Percentiles rank a stretch among this genome's conserved stretches.
Conservation (phyloP, 768 basidiomycete genomes). For the Arthromyces matolae region DNA sequence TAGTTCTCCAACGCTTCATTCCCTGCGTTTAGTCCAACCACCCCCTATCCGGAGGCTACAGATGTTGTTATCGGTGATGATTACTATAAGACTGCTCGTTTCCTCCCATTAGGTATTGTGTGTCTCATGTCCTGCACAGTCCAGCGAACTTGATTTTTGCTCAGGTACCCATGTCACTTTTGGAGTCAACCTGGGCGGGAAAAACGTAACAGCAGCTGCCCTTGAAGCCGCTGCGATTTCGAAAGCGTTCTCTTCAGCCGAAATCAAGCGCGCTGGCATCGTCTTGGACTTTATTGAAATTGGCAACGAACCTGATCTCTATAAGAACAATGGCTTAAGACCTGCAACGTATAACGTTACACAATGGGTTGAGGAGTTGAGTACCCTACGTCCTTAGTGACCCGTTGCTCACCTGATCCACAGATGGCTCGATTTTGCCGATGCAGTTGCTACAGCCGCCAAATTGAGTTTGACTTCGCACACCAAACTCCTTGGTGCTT, state of each 20-base stretch:
- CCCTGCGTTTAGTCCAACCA: conserved; percentile 41
- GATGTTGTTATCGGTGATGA: conserved; percentile 52
- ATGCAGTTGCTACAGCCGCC: conserved; percentile 40
- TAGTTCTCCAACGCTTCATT: conserved; percentile 39
- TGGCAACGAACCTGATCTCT: conserved; percentile 62
- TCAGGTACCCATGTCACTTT: conserved; percentile 60
- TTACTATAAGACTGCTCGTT: conserved; percentile 38
- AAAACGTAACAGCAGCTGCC: conserved; percentile 47
- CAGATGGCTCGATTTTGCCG: conserved; percentile 54
- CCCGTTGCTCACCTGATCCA: background rate
- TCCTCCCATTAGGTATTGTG: conserved; percentile 14
- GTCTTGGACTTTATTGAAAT: conserved; percentile 56
- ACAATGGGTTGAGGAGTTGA: conserved; percentile 48
- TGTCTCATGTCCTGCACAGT: background rate
- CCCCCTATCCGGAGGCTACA: conserved; percentile 65
- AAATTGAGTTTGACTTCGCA: conserved; percentile 33
- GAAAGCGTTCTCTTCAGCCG: conserved; percentile 42
- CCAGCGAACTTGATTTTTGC: background rate
- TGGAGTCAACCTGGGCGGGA: conserved; percentile 62
- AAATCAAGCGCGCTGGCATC: conserved; percentile 37
- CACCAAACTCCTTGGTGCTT: conserved; percentile 44
- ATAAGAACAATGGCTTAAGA: conserved; percentile 42
- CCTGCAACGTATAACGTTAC: conserved; percentile 33
- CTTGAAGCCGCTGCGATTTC: conserved; percentile 46
- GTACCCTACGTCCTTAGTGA: conserved; percentile 15